Percentiles rank a stretch among this genome's conserved stretches.
Evolutionary conservation across 2,329 filamentous ascomycete genomes (phyloP).

Genomic region (Aspergillus quadricinctus): DNA sequence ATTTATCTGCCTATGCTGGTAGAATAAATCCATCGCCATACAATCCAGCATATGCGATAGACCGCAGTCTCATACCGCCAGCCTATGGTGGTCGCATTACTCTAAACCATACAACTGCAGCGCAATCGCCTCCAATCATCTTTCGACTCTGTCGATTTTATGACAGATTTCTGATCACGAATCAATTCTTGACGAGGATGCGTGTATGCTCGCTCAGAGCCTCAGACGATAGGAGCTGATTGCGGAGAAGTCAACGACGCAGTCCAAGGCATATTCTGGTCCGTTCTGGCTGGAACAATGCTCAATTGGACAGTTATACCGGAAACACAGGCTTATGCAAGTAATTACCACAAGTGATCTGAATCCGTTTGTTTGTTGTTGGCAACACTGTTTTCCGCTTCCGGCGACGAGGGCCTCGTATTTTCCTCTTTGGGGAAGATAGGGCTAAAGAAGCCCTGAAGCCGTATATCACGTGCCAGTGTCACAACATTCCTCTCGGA

Average conservation of each 20-base stretch:
- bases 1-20: neutral
- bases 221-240: neutral
- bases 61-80: neutral
- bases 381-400: neutral
- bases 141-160: neutral
- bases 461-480: neutral
- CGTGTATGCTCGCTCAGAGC: neutral
- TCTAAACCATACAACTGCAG: neutral
- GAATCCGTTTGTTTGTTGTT: neutral
- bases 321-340: neutral
- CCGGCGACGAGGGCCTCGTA: neutral
- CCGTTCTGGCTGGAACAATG: neutral
- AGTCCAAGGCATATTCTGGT: neutral
- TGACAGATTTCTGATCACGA: no score
- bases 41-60: neutral
- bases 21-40: neutral
- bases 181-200: no score
- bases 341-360: neutral
- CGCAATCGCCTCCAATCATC: neutral
- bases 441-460: neutral
- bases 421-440: neutral
- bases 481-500: neutral
- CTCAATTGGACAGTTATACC: neutral
- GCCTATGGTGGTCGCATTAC: neutral
- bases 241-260: neutral